Base-by-base conservation (phyloP, 306 rosid genomes). In the Delonix regia region DNA sequence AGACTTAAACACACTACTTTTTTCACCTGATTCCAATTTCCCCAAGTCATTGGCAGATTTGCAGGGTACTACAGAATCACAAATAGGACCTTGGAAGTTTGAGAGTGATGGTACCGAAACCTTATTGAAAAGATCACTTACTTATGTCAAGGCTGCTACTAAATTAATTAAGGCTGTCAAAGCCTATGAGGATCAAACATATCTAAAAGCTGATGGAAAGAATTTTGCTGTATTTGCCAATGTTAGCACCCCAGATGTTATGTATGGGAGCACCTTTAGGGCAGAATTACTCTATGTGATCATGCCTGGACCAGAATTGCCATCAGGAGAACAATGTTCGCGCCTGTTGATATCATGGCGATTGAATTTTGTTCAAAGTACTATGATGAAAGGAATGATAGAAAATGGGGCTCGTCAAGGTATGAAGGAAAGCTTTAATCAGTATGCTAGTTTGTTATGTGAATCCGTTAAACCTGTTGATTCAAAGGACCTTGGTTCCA, bases 351-450 rank as follows among this genome's bases (percentile, higher is more conserved):
- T 95, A 84, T 95, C 99, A 13, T 95, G 99, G 99, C 88, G 97
- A 55, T 79, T 80, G 83, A 95, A 92, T 80, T 95, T 95, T 66
- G 27, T 92, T 64, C 99, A 95, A 82, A 91, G 93, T 88, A 95
- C 99, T 80, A 91, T 95, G 99, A 92, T 95, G 98, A 95, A 85
- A 74, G 99, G 98, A 83, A 83, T 92, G 95, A 95, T 95, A 79
- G 99, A 95, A 87, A 86, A 79, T 66, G 99, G 97, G 70, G 95
- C 97, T 30, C 86, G 95, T 1, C 97, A 91, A 86, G 97, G 99
- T 73, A 82, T 95, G 81, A 95, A 88, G 93, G 98, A 95, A 11
- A 88, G 90, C 87, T 95, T 82, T 70, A 93, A 87, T 52, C 95
- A 90, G 74, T 95, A 77, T 85, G 88, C 96, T 8, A 66, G 44